These are phyloP conservation scores for Solanum lycopersicoides DNA, from an alignment of 257 asterid species.

Conservation along the genomic window DNA sequence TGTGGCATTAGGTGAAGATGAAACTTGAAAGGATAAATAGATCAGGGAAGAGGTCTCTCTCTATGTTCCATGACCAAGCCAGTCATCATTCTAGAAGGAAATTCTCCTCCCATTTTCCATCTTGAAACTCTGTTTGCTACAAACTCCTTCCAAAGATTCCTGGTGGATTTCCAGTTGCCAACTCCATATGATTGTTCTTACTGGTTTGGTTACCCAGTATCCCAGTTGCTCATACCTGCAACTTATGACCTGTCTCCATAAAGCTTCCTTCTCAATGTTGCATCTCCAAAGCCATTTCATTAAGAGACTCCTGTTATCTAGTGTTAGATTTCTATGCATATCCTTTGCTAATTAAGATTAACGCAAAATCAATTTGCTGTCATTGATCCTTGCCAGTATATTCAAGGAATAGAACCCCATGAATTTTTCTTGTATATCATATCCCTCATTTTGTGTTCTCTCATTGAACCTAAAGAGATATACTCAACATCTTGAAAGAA, in stretches of 20 bases:
- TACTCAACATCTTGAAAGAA: neutral
- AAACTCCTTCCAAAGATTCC: neutral
- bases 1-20: neutral
- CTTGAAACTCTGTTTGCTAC: neutral
- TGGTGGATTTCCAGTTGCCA: neutral
- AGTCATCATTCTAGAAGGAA: neutral
- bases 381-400: neutral
- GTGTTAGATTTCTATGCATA: neutral
- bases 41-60: neutral
- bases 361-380: neutral
- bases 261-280: neutral
- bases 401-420: neutral
- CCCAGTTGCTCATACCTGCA: neutral
- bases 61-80: neutral
- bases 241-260: neutral
- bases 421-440: neutral
- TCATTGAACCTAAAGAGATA: neutral
- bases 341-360: neutral
- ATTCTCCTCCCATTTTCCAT: neutral
- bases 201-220: neutral
- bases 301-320: neutral
- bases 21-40: neutral
- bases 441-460: neutral
- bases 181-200: neutral
- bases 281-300: neutral